Evolutionary conservation across 495 filamentous ascomycete species (phyloP).

Genomic region (Cercophora scortea): DNA sequence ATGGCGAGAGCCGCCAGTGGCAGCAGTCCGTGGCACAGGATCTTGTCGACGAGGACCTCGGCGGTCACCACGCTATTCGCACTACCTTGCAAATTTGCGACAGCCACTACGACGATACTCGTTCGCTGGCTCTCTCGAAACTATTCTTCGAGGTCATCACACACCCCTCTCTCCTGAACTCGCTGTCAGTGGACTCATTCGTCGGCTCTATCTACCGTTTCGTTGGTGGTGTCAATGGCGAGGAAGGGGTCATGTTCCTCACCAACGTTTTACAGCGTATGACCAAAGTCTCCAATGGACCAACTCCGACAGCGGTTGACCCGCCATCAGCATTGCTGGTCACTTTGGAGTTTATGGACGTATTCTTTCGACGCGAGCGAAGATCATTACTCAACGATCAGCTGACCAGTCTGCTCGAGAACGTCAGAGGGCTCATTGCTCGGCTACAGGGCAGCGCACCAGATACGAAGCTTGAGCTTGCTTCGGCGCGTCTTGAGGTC

Average conservation of each 20-base stretch:
- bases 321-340: too few species aligned
- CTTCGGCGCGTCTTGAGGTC: too few species aligned
- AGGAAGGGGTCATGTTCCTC: constrained; percentile 1
- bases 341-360: too few species aligned
- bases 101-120: neutral
- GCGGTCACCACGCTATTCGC: neutral
- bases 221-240: constrained; percentile 2
- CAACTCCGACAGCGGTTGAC: too few species aligned
- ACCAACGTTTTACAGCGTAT: neutral
- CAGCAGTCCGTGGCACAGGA: neutral
- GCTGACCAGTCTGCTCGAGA: too few species aligned
- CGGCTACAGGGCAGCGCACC: too few species aligned
- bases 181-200: constrained; percentile 3
- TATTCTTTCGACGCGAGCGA: too few species aligned
- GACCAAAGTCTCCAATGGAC: neutral
- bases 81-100: neutral
- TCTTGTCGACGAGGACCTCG: neutral
- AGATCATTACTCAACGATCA: too few species aligned
- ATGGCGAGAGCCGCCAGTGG: neutral
- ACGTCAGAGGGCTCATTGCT: too few species aligned
- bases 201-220: constrained; percentile 7
- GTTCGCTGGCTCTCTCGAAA: neutral
- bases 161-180: constrained; percentile 2
- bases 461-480: too few species aligned
- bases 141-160: constrained; percentile 1